Percentiles rank a stretch among this genome's conserved stretches.
Evolutionary conservation across 306 rosid species (phyloP).

Genomic region (Cucumis cinereus): DNA sequence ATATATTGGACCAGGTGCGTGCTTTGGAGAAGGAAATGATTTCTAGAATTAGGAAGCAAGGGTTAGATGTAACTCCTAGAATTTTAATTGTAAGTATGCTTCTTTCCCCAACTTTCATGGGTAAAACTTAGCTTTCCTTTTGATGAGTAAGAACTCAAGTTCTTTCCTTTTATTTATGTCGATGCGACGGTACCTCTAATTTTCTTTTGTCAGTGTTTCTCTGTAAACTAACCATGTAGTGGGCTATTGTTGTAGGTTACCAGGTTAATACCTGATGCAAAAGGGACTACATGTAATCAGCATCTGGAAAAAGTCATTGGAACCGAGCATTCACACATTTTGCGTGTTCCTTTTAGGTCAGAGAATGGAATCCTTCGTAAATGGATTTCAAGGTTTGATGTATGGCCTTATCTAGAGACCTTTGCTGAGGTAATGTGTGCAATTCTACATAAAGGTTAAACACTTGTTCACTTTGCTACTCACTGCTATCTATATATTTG

Average conservation of each 20-base stretch:
- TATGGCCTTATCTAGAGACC: slow-evolving; percentile 85
- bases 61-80: slow-evolving; percentile 60
- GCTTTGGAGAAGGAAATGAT: slow-evolving; percentile 94
- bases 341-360: slow-evolving; percentile 89
- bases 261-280: slow-evolving; percentile 82
- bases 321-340: slow-evolving; percentile 62
- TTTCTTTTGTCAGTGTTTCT: not conserved
- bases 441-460: not conserved
- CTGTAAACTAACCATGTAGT: not conserved
- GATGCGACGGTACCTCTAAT: not conserved
- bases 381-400: slow-evolving; percentile 98
- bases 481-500: not conserved
- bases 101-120: not conserved
- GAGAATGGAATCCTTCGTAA: slow-evolving; percentile 57
- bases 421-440: slow-evolving; percentile 60
- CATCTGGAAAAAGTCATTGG: slow-evolving; percentile 81
- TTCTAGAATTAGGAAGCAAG: slow-evolving; percentile 65
- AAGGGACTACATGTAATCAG: slow-evolving; percentile 92
- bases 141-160: not conserved
- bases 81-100: slow-evolving; percentile 59
- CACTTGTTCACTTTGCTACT: not conserved
- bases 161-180: not conserved
- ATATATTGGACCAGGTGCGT: slow-evolving; percentile 94
- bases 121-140: not conserved
- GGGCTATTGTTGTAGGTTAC: slow-evolving; percentile 37